A percentile compares a stretch with the other conserved stretches of the same genome.
Conservation (phyloP, 352 stramenopile genomes). For the Pythium insidiosum region DNA sequence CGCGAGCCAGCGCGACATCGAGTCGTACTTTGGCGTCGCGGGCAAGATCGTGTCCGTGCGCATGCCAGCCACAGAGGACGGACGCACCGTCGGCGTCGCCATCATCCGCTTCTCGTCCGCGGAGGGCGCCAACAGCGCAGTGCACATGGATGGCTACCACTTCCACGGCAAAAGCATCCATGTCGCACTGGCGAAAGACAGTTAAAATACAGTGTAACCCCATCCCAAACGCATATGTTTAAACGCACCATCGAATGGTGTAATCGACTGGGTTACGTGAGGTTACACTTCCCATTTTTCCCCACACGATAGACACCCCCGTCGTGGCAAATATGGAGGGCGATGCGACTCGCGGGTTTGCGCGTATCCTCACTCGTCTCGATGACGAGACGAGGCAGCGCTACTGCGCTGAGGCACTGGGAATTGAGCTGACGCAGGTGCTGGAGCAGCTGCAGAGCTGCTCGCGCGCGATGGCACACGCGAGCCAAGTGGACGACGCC, state of each 20-base stretch:
- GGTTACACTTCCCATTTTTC: too few relatives aligned
- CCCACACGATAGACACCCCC: too few relatives aligned
- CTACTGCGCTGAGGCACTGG: constrained; percentile 18
- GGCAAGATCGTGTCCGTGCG: constrained; percentile 40
- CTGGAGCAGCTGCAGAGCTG: constrained; percentile 14
- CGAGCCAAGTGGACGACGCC: constrained; percentile 17
- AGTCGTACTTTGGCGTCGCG: constrained; percentile 55
- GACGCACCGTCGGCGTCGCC: constrained; percentile 58
- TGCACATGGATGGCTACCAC: constrained; percentile 62
- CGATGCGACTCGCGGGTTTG: constrained; percentile 14
- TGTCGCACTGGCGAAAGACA: constrained; percentile 30
- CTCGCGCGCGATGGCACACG: constrained; percentile 17
- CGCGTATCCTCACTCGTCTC: constrained; percentile 19
- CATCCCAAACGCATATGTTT: too few relatives aligned
- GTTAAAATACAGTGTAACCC: too few relatives aligned
- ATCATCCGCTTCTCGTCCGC: constrained; percentile 45
- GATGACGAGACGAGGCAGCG: constrained; percentile 9
- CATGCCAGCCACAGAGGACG: constrained; percentile 66
- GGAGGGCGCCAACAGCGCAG: constrained; percentile 39
- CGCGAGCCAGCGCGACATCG: constrained; percentile 34
- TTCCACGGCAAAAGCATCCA: constrained; percentile 64
- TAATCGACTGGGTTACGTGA: background rate
- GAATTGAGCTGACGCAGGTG: constrained; percentile 13
- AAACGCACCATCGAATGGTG: background rate
- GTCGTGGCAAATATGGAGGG: too few relatives aligned